Evolutionary conservation across 2,329 filamentous ascomycete species (phyloP).

Genomic region (Penicillium griseofulvum): DNA sequence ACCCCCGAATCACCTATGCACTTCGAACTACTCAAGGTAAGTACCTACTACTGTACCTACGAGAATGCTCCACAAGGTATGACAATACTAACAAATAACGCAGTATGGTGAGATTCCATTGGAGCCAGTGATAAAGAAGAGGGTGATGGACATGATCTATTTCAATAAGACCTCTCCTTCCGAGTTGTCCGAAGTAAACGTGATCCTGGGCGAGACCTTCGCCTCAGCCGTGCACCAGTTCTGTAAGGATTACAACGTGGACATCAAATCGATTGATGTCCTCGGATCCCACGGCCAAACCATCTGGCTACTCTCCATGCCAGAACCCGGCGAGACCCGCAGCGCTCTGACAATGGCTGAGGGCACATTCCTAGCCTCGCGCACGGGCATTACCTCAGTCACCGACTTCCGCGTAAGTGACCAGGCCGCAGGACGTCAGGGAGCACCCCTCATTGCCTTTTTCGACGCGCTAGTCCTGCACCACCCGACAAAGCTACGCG

Average conservation of each 20-base stretch:
- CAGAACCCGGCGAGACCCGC: constrained; percentile 46
- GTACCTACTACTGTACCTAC: not conserved
- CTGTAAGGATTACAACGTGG: constrained; percentile 45
- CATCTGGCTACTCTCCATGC: constrained; percentile 57
- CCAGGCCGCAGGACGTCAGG: constrained; percentile 56
- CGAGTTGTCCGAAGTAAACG: constrained; percentile 57
- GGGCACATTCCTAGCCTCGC: constrained; percentile 53
- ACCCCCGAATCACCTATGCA: constrained; percentile 54
- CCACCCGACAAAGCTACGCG: constrained; percentile 56
- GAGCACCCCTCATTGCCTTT: constrained; percentile 57
- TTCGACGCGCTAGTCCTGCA: constrained; percentile 58
- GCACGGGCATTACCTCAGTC: constrained; percentile 58
- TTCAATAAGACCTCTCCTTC: constrained; percentile 54
- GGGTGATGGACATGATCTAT: constrained; percentile 58
- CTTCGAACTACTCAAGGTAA: constrained; percentile 51
- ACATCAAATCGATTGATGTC: constrained; percentile 50
- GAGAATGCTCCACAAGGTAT: not conserved
- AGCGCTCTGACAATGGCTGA: constrained; percentile 58
- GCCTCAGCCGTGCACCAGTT: constrained; percentile 53
- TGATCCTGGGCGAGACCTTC: constrained; percentile 57
- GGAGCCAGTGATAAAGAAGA: constrained; percentile 54
- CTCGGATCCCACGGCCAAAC: constrained; percentile 61
- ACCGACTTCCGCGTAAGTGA: constrained; percentile 60
- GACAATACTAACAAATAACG: not conserved
- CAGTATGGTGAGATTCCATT: constrained; percentile 58